Base-by-base conservation (phyloP, 306 rosid genomes). In the Oemleria cerasiformis region DNA sequence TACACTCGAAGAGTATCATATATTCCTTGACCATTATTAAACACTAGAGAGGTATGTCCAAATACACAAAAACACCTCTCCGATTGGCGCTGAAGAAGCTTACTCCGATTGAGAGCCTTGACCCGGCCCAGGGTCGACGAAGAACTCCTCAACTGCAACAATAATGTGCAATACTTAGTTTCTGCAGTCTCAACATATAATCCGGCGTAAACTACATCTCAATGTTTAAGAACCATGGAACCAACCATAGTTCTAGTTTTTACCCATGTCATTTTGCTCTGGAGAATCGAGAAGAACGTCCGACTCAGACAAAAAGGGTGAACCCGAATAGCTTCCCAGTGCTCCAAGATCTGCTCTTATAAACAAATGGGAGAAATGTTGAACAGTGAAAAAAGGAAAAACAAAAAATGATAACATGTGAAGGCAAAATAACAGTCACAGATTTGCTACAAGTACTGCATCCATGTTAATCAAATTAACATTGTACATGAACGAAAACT, bases 251-350 rank as follows among this genome's bases (percentile, higher is more conserved):
- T 16, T n/a, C 25, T 19, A 7, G 44, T 30, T 43, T 13, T 65
- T 67, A 68, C 73, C 50, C 73, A 68, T 68, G 50, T 51, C 73
- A 51, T 68, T 68, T 39, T 68, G 73, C 49, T 51, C 62, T 20
- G 73, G 62, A 12, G 73, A 51, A 51, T 51, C 49, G 38, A 51
- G 73, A 21, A 51, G 12, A 7, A 7, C 7, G 38, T 68, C 62
- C 0, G 30, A n/a, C 38, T 68, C 50, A 1, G 61, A 7, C 48
- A 51, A 38, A 51, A 68, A 51, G 38, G 58, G 48, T 19, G 73
- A 68, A 56, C 50, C 73, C 23, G 73, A 39, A 61, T 61, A 38
- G 73, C 53, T 68, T n/a, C 62, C 60, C 34, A 19, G 49, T 53
- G 62, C 48, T 36, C 62, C 73, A 19, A 68, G 30, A 53, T 68